These are phyloP conservation scores for Daedaleopsis sinensis DNA, from an alignment of 768 basidiomycete genomes.

Conservation along the genomic window DNA sequence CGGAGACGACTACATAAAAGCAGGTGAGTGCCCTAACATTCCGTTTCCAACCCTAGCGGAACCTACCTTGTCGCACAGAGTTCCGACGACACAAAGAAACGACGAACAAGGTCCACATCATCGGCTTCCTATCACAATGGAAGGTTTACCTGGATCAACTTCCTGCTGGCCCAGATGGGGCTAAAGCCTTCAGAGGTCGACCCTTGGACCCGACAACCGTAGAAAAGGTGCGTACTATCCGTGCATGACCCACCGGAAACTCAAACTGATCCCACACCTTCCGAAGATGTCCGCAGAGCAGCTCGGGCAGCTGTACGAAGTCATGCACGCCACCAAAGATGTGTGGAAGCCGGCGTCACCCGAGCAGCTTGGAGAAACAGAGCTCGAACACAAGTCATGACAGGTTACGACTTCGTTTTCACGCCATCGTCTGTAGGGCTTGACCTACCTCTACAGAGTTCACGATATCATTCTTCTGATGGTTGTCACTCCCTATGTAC, in stretches of 20 bases:
- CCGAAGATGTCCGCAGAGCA: constrained; percentile 87
- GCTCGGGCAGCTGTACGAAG: constrained; percentile 89
- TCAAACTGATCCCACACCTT: background rate
- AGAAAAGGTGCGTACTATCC: constrained; percentile 61
- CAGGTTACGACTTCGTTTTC: background rate
- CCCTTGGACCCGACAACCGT: constrained; percentile 70
- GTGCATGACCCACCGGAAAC: background rate
- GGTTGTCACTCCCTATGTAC: too few relatives aligned
- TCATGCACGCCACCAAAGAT: constrained; percentile 90
- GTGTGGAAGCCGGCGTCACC: constrained; percentile 68
- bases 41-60: background rate
- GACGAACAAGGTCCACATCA: constrained; percentile 87
- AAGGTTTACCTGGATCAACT: constrained; percentile 85
- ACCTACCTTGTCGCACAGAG: constrained; percentile 49
- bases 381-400: background rate
- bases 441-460: background rate
- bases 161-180: constrained; percentile 46
- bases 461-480: background rate
- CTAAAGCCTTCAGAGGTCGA: constrained; percentile 57
- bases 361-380: constrained; percentile 8
- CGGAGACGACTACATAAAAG: constrained; percentile 86
- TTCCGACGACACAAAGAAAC: constrained; percentile 81
- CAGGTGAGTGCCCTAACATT: constrained; percentile 47
- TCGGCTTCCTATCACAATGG: constrained; percentile 96
- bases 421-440: background rate